Percentiles rank a stretch among this genome's conserved stretches.
These are phyloP conservation scores for Metarhizium humberi DNA, from an alignment of 2,329 filamentous ascomycete species.

Conservation along the genomic window DNA sequence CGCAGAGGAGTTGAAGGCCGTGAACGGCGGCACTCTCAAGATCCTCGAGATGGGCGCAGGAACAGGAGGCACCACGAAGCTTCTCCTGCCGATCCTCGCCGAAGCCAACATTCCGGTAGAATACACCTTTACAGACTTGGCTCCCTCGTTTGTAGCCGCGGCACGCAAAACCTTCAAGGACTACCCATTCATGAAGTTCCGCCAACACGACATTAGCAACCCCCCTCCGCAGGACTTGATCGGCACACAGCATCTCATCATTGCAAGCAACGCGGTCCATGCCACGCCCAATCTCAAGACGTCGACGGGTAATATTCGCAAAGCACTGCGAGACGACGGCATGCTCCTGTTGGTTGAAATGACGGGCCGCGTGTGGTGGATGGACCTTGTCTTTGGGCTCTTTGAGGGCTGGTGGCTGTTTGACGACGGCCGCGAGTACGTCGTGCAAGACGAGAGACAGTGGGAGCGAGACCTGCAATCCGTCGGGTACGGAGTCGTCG, in stretches of 20 bases:
- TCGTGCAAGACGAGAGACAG: constrained; percentile 2
- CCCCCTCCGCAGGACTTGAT: constrained; percentile 8
- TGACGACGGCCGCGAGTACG: constrained; percentile 9
- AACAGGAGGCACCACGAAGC: constrained; percentile 24
- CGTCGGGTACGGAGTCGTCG: constrained; percentile 11
- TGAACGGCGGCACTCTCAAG: constrained; percentile 9
- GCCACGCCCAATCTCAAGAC: constrained; percentile 14
- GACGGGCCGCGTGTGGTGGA: constrained; percentile 11
- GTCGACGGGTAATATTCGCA: background rate
- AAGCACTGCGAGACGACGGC: background rate
- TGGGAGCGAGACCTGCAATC: constrained; percentile 8
- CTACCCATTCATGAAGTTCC: constrained; percentile 8
- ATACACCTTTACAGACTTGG: constrained; percentile 32
- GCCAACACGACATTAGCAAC: constrained; percentile 10
- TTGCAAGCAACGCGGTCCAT: constrained; percentile 27
- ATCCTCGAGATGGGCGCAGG: constrained; percentile 19
- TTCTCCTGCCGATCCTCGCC: constrained; percentile 18
- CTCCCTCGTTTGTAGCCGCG: constrained; percentile 10
- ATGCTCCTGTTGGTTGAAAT: constrained; percentile 9
- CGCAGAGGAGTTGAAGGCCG: background rate
- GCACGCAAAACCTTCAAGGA: constrained; percentile 6
- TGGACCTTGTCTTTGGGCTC: constrained; percentile 23
- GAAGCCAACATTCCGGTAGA: constrained; percentile 21
- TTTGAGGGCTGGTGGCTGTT: constrained; percentile 28
- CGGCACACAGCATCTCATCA: constrained; percentile 19